Conservation (phyloP, 345 rosid species). For the Salix exigua region DNA sequence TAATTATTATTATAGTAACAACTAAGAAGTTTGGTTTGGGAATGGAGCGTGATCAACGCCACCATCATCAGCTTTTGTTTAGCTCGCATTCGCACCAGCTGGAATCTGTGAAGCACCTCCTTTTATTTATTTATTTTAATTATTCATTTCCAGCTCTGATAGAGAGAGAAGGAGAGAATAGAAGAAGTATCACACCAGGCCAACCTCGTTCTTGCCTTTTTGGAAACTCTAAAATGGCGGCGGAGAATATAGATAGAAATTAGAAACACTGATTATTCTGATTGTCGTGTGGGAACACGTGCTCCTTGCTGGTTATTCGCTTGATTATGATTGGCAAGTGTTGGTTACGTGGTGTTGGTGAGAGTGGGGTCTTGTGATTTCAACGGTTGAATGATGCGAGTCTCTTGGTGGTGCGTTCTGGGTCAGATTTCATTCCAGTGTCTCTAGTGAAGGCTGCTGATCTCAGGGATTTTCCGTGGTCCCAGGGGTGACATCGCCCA, state of each 20-base stretch:
- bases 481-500: neutral
- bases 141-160: neutral
- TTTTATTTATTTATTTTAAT: neutral
- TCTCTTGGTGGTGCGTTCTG: slow-evolving; percentile 15
- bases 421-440: neutral
- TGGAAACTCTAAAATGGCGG: slow-evolving; percentile 29
- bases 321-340: neutral
- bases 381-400: neutral
- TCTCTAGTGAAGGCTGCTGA: neutral
- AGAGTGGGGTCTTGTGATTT: neutral
- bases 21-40: slow-evolving; percentile 13
- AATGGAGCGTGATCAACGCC: slow-evolving; percentile 46
- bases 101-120: slow-evolving; percentile 27
- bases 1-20: no score
- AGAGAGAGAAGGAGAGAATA: neutral
- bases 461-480: slow-evolving; percentile 12
- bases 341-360: neutral
- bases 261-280: neutral
- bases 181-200: neutral
- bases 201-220: neutral
- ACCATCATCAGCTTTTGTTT: slow-evolving; percentile 31
- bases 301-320: no score
- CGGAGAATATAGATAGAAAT: slow-evolving; percentile 29
- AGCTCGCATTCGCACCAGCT: slow-evolving; percentile 32
- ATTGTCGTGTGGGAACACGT: neutral